Base-by-base conservation (phyloP, 306 rosid species). In the Sesbania bispinosa region DNA sequence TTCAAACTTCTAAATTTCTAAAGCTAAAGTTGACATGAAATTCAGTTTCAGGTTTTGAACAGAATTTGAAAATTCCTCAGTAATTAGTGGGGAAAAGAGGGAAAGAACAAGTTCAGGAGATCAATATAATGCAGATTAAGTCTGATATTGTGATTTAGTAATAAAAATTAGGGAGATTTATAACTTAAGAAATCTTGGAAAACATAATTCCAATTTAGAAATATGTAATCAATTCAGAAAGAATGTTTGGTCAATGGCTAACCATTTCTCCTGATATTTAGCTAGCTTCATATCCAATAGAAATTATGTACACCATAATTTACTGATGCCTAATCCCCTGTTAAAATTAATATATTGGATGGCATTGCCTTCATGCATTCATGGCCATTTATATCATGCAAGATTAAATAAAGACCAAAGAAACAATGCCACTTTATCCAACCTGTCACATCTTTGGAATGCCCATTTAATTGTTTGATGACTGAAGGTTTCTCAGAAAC, bases 401-500 rank as follows among this genome's bases (percentile, higher is more conserved):
- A 73, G 59, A 69, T 62, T 14, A 77, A 52, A 62, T 77, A 74
- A 75, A 81, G 79, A 83, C 58, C 57, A 67, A 47, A 73, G 82
- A 82, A 89, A 54, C 79, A 82, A 71, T 77, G 84, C 78, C 86
- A 81, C 76, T 65, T 21, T 71, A 77, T 88, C 92, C 87, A 81
- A 94, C 98, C 98, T 94, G 98, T 89, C 62, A 94, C 92, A 75
- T 94, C 97, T 86, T 90, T 90, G 73, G 95, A 83, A 78, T 94
- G 98, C 46, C 98, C 98, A 33, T 73, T 36, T 77, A 94, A 83
- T 53, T 87, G 90, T 80, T 81, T 90, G 78, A 89, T 50, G 75
- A 88, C 47, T 57, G 94, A 88, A 71, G 97, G 93, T 52, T 88
- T 86, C 65, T 89, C 94, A 15, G 96, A 88, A 62, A 94, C 89